These are phyloP conservation scores for Schwanniomyces occidentalis DNA, from an alignment of 805 yeast genomes.

Conservation along the genomic window DNA sequence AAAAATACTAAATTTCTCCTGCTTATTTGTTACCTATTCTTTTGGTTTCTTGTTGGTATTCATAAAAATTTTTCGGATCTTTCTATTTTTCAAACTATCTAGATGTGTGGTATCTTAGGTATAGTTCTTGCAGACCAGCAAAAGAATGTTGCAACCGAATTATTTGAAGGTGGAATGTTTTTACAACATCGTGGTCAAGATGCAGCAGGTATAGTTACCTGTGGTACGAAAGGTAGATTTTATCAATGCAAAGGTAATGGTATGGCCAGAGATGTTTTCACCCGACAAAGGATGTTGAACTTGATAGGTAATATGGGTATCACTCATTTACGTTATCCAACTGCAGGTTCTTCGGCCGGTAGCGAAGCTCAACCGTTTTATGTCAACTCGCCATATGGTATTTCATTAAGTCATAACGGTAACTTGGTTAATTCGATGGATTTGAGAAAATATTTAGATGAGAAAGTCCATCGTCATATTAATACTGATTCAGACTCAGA, in stretches of 20 bases:
- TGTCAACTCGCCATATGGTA: slow-evolving; percentile 96
- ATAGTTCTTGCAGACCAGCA: slow-evolving; percentile 76
- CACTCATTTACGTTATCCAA: slow-evolving; percentile 93
- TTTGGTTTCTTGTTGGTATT: no score
- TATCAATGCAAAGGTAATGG: slow-evolving; percentile 99
- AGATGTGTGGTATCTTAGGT: slow-evolving; percentile 97
- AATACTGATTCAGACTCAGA: slow-evolving; percentile 97
- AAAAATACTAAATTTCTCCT: no score
- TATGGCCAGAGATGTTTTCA: slow-evolving; percentile 97
- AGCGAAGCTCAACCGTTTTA: slow-evolving; percentile 98
- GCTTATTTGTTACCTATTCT: no score
- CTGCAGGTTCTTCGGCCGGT: slow-evolving; percentile 94
- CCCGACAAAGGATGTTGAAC: slow-evolving; percentile 72
- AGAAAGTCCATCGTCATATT: slow-evolving; percentile 92
- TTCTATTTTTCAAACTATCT: no score
- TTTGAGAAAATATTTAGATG: slow-evolving; percentile 79
- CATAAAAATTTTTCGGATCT: no score
- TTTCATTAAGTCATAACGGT: slow-evolving; percentile 89
- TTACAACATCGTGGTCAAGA: slow-evolving; percentile 98
- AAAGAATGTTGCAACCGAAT: slow-evolving; percentile 79
- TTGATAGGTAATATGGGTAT: slow-evolving; percentile 94
- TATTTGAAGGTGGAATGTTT: slow-evolving; percentile 89
- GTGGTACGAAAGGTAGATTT: slow-evolving; percentile 89
- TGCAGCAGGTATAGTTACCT: slow-evolving; percentile 98
- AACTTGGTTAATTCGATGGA: slow-evolving; percentile 86